phyloP scores from a whole-genome alignment of 352 stramenopile genomes.

The Stramenopiles sp. region DNA sequence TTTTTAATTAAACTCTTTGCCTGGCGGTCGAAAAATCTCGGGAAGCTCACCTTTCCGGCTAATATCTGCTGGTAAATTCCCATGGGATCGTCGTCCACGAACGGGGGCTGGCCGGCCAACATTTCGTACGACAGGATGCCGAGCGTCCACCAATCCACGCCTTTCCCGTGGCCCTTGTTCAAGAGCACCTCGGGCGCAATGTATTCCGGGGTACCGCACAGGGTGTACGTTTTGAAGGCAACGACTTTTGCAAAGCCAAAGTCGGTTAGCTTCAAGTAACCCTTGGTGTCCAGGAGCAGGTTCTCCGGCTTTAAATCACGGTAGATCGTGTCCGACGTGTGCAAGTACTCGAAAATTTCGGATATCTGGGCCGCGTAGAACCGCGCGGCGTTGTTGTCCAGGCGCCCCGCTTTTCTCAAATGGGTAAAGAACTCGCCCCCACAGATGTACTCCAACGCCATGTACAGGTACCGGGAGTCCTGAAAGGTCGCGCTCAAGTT shows the following conservation, averaged over 20 bases:
- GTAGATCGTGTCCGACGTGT: slow-evolving; percentile 87
- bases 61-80: slow-evolving; percentile 85
- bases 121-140: slow-evolving; percentile 93
- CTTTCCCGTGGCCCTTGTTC: slow-evolving; percentile 40
- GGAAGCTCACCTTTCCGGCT: slow-evolving; percentile 77
- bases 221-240: slow-evolving; percentile 78
- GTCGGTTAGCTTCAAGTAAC: slow-evolving; percentile 87
- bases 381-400: slow-evolving; percentile 61
- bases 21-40: slow-evolving; percentile 76
- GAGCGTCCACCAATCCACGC: slow-evolving; percentile 86
- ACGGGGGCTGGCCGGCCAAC: slow-evolving; percentile 80
- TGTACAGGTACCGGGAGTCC: slow-evolving; percentile 80
- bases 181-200: slow-evolving; percentile 65
- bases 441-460: slow-evolving; percentile 90
- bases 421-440: slow-evolving; percentile 93
- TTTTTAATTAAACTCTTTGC: slow-evolving; percentile 89
- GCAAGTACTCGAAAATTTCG: slow-evolving; percentile 88
- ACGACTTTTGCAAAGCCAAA: slow-evolving; percentile 80
- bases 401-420: slow-evolving; percentile 68
- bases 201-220: slow-evolving; percentile 77
- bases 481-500: slow-evolving; percentile 80
- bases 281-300: slow-evolving; percentile 72
- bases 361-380: slow-evolving; percentile 80
- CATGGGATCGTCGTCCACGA: slow-evolving; percentile 86
- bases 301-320: slow-evolving; percentile 87